Evolutionary conservation across 1,284 basidiomycete species (phyloP).

Genomic region (Leccinum variabile): DNA sequence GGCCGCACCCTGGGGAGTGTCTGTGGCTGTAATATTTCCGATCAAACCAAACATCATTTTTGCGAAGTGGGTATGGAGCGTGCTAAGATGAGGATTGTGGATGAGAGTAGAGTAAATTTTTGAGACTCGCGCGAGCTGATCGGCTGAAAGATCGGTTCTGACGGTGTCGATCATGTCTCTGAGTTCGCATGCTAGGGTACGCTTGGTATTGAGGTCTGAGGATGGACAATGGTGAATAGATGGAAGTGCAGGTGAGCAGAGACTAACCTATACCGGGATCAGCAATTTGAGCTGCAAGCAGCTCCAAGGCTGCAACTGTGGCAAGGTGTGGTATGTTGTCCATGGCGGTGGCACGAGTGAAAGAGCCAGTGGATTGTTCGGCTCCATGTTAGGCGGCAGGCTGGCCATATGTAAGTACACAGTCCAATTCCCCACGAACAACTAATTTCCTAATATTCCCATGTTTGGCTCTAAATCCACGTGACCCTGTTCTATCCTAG

Average conservation of each 20-base stretch:
- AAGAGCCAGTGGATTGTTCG: slow-evolving; percentile 25
- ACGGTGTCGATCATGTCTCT: slow-evolving; percentile 86
- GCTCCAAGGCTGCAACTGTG: slow-evolving; percentile 63
- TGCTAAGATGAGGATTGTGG: slow-evolving; percentile 86
- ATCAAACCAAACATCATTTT: no score
- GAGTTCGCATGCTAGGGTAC: slow-evolving; percentile 74
- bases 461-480: no score
- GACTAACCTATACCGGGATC: slow-evolving; percentile 67
- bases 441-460: no score
- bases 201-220: slow-evolving; percentile 69
- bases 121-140: slow-evolving; percentile 81
- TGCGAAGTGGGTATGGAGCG: slow-evolving; percentile 88
- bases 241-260: neutral
- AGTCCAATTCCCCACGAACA: no score
- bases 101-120: slow-evolving; percentile 87
- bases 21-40: slow-evolving; percentile 80
- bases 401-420: no score
- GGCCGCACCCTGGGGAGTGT: slow-evolving; percentile 65
- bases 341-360: slow-evolving; percentile 33
- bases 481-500: no score
- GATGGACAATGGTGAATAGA: slow-evolving; percentile 3
- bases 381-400: slow-evolving; percentile 22
- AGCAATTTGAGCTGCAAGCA: slow-evolving; percentile 66
- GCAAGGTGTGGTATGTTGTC: slow-evolving; percentile 45
- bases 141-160: slow-evolving; percentile 74